Evolutionary conservation across 139 green algal species (phyloP).

Genomic region (Medakamo hakoo): DNA sequence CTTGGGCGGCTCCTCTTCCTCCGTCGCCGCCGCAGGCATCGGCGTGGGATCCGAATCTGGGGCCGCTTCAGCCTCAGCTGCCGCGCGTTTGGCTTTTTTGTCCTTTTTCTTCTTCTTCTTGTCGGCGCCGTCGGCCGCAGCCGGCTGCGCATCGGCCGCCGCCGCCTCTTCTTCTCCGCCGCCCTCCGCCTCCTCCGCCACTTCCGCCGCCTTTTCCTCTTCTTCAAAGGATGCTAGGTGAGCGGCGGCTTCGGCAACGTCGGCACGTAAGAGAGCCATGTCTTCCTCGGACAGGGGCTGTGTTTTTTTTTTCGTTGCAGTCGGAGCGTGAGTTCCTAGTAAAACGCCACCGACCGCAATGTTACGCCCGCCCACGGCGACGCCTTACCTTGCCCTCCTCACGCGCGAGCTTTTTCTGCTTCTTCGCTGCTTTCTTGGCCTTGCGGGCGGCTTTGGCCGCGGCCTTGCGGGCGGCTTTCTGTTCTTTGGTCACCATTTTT

Average conservation of each 20-base stretch:
- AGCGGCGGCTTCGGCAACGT: too few relatives aligned
- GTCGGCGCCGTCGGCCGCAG: neutral
- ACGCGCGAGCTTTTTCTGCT: neutral
- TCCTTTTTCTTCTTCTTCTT: constrained; percentile 3
- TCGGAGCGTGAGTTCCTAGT: too few relatives aligned
- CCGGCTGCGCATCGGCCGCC: neutral
- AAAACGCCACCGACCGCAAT: too few relatives aligned
- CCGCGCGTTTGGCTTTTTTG: neutral
- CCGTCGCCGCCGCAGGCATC: neutral
- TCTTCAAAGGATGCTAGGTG: too few relatives aligned
- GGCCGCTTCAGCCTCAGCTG: neutral
- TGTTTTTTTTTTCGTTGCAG: too few relatives aligned
- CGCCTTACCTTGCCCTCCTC: neutral
- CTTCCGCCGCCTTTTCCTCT: constrained; percentile 2
- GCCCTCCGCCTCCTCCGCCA: constrained; percentile 13
- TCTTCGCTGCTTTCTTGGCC: neutral
- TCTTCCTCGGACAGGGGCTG: too few relatives aligned
- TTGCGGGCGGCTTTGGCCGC: neutral
- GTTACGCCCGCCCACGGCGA: too few relatives aligned
- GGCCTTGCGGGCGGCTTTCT: neutral
- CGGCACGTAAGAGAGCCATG: too few relatives aligned
- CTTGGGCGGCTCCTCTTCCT: neutral
- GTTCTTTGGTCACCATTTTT: neutral
- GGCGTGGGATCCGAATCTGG: too few relatives aligned
- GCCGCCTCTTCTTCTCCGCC: neutral